Conservation (phyloP, 1,139 yeast species). For the Yamadazyma conglobata region DNA sequence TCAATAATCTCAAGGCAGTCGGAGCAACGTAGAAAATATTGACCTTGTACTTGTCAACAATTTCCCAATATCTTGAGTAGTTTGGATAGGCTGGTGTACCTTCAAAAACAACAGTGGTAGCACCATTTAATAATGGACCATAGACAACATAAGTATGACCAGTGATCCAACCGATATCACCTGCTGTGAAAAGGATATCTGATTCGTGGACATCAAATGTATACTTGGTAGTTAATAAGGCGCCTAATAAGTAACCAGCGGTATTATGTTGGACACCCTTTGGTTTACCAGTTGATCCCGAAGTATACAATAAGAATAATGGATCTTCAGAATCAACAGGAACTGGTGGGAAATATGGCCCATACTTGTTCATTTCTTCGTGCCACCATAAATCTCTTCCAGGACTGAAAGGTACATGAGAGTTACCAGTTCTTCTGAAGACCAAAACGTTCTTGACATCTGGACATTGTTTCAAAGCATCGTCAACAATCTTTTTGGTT, state of each 20-base stretch:
- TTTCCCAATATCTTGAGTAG: conserved; percentile 95
- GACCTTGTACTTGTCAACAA: conserved; percentile 87
- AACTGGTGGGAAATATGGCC: conserved; percentile 83
- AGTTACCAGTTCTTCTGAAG: conserved; percentile 78
- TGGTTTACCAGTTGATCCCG: conserved; percentile 97
- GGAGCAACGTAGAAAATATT: conserved; percentile 99
- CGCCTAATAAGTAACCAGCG: conserved; percentile 92
- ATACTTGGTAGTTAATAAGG: conserved; percentile 90
- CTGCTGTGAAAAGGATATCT: conserved; percentile 92
- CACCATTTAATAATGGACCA: conserved; percentile 88
- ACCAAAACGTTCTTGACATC: conserved; percentile 81
- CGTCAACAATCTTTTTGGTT: conserved; percentile 92
- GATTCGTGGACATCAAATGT: conserved; percentile 88
- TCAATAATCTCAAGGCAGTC: conserved; percentile 91
- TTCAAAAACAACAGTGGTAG: conserved; percentile 89
- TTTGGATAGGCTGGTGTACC: conserved; percentile 98
- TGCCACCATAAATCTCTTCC: conserved; percentile 97
- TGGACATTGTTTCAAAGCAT: conserved; percentile 78
- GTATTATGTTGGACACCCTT: conserved; percentile 97
- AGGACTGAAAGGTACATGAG: conserved; percentile 59
- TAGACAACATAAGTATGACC: conserved; percentile 96
- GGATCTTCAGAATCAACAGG: conserved; percentile 93
- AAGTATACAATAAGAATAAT: conserved; percentile 85
- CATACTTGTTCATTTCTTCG: conserved; percentile 74
- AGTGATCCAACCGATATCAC: conserved; percentile 99